Evolutionary conservation across 2,329 filamentous ascomycete genomes (phyloP).

Genomic region (Trichothecium sympodiale): DNA sequence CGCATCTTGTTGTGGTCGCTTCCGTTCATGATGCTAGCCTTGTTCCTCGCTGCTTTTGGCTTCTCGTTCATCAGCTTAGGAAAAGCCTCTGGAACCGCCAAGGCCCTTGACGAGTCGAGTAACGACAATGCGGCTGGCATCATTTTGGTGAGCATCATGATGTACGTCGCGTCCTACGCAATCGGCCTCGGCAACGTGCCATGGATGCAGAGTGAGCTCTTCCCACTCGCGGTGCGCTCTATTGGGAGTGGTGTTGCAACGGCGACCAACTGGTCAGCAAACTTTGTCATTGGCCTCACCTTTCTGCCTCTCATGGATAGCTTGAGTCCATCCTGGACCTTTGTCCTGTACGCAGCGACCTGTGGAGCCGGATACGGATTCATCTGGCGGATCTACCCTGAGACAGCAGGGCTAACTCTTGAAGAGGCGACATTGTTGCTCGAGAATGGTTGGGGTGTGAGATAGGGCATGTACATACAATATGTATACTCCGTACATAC

Average conservation of each 20-base stretch:
- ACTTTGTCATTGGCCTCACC: constrained; percentile 75
- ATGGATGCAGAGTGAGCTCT: constrained; percentile 93
- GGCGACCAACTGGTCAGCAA: constrained; percentile 76
- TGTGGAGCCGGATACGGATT: constrained; percentile 57
- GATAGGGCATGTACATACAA: constrained; percentile 11
- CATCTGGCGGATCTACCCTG: constrained; percentile 71
- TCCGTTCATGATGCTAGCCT: constrained; percentile 69
- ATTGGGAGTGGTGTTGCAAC: constrained; percentile 64
- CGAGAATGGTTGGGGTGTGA: constrained; percentile 62
- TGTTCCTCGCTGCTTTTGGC: constrained; percentile 59
- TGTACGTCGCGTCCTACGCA: constrained; percentile 80
- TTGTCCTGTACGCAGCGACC: constrained; percentile 65
- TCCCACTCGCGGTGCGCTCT: constrained; percentile 64
- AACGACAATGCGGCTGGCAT: constrained; percentile 30
- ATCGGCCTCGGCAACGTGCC: constrained; percentile 84
- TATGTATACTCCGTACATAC: too few species aligned
- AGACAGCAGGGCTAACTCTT: constrained; percentile 70
- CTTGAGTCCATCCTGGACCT: constrained; percentile 65
- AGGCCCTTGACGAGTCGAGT: constrained; percentile 9
- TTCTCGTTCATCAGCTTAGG: constrained; percentile 54
- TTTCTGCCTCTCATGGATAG: constrained; percentile 81
- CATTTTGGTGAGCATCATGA: constrained; percentile 64
- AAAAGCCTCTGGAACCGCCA: constrained; percentile 6
- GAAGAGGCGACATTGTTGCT: constrained; percentile 70
- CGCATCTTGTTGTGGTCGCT: constrained; percentile 74